These are phyloP conservation scores for Roridomyces roridus DNA, from an alignment of 768 basidiomycete genomes.

Conservation along the genomic window DNA sequence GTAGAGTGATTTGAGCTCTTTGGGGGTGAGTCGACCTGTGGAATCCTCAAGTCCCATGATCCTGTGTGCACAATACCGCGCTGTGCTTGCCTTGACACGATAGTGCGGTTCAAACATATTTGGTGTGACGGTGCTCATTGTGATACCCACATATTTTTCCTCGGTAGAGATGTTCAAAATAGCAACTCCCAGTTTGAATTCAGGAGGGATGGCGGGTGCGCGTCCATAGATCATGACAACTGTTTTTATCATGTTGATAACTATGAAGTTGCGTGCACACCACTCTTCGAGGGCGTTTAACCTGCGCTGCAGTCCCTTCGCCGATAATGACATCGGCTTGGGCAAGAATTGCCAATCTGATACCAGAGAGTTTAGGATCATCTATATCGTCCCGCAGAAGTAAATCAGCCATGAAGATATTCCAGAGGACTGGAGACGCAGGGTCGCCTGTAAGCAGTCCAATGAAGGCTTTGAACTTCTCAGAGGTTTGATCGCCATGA, in stretches of 20 bases:
- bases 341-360: too few species aligned
- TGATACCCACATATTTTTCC: conserved; percentile 28
- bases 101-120: conserved; percentile 24
- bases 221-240: conserved; percentile 24
- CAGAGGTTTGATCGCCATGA: not conserved
- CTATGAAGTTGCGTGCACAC: conserved; percentile 32
- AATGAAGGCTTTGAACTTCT: too few species aligned
- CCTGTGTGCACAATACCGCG: conserved; percentile 20
- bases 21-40: conserved; percentile 23
- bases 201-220: not conserved
- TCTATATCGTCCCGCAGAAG: not conserved
- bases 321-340: conserved; percentile 32
- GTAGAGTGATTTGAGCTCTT: conserved; percentile 23
- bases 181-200: not conserved
- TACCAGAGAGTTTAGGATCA: not conserved
- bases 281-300: conserved; percentile 24
- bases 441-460: not conserved
- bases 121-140: not conserved
- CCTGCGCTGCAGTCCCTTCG: conserved; percentile 21
- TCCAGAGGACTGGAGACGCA: not conserved
- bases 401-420: not conserved
- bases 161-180: not conserved
- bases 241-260: conserved; percentile 32
- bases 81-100: conserved; percentile 21
- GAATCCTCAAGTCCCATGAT: conserved; percentile 22